These are phyloP conservation scores for Chaetomiaceae sp. DNA, from an alignment of 2,329 filamentous ascomycete species.

Conservation along the genomic window DNA sequence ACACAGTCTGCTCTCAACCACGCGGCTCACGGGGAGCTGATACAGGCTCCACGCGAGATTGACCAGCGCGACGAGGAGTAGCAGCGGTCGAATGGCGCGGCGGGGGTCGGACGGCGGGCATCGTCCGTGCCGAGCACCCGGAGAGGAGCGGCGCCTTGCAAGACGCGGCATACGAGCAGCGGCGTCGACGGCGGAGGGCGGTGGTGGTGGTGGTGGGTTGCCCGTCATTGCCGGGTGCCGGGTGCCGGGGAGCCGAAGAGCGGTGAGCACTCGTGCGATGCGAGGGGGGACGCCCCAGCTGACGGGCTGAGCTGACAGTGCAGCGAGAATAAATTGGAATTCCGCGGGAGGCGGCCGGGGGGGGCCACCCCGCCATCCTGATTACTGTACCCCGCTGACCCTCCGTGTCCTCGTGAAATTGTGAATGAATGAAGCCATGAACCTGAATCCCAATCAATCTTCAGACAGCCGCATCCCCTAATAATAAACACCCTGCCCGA, in stretches of 20 bases:
- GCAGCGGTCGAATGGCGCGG: conserved; percentile 27
- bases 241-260: neutral
- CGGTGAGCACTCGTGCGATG: neutral
- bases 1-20: conserved; percentile 47
- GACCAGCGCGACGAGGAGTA: conserved; percentile 42
- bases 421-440: neutral
- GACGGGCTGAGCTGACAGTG: neutral
- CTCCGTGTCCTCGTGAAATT: neutral
- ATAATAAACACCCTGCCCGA: too few species aligned
- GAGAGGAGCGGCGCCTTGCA: neutral
- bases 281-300: neutral
- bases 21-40: conserved; percentile 43
- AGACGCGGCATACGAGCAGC: neutral
- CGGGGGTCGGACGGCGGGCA: neutral
- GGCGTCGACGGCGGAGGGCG: neutral
- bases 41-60: conserved; percentile 47
- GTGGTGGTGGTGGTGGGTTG: neutral
- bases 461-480: too few species aligned
- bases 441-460: too few species aligned
- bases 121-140: neutral
- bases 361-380: neutral
- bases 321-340: neutral
- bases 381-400: neutral
- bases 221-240: neutral
- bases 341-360: neutral